Evolutionary conservation across 1,284 basidiomycete genomes (phyloP).

Genomic region (Ceratobasidium sp.): DNA sequence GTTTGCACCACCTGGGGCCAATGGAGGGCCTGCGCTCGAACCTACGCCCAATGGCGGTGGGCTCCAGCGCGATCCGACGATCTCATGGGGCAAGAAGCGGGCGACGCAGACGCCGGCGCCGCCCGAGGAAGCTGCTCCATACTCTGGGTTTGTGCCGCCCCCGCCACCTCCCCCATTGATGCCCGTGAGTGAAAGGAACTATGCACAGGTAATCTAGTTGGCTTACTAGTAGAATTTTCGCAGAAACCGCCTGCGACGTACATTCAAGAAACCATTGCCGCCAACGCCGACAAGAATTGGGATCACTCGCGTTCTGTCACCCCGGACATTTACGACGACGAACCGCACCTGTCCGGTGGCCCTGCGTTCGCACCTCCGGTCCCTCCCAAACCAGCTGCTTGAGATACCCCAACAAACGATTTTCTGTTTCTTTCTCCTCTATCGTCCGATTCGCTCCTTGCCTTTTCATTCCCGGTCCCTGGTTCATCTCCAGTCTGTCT

Average conservation of each 20-base stretch:
- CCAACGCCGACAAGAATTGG: constrained; percentile 59
- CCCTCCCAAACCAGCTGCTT: constrained; percentile 31
- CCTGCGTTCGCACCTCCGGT: constrained; percentile 14
- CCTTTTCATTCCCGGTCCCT: neutral
- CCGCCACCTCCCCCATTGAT: constrained; percentile 69
- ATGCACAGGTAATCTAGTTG: neutral
- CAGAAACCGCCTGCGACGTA: constrained; percentile 73
- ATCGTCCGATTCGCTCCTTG: constrained; percentile 3
- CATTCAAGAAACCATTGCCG: constrained; percentile 78
- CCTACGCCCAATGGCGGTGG: constrained; percentile 19
- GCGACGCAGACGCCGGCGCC: constrained; percentile 41
- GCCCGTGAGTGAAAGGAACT: constrained; percentile 57
- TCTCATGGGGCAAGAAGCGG: constrained; percentile 49
- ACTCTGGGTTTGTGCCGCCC: constrained; percentile 45
- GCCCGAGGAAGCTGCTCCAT: constrained; percentile 15
- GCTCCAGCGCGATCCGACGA: constrained; percentile 49
- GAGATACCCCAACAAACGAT: constrained; percentile 19
- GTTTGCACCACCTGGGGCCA: constrained; percentile 44
- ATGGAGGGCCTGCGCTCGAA: constrained; percentile 40
- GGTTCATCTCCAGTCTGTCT: neutral
- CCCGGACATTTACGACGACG: constrained; percentile 24
- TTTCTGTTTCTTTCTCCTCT: constrained; percentile 9
- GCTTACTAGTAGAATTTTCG: neutral
- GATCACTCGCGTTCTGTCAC: constrained; percentile 27
- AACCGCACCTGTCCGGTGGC: neutral